phyloP scores from a whole-genome alignment of 768 basidiomycete genomes.

The Amanita phalloides region DNA sequence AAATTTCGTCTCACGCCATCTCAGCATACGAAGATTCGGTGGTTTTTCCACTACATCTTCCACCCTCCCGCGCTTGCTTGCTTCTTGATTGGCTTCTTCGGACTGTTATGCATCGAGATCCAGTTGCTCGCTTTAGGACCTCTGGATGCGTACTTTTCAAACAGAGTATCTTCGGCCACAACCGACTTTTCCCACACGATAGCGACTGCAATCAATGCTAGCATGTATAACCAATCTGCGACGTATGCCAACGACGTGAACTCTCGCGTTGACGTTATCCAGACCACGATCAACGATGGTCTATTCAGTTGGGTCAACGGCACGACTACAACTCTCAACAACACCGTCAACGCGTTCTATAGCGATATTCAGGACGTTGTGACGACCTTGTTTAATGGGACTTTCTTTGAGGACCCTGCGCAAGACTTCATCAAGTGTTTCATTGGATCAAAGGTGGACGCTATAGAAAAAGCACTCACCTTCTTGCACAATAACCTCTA shows the following conservation, averaged over 20 bases:
- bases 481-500: conserved; percentile 86
- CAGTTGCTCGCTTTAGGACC: conserved; percentile 77
- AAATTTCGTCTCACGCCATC: conserved; percentile 44
- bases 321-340: conserved; percentile 81
- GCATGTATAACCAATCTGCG: conserved; percentile 74
- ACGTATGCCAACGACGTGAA: conserved; percentile 77
- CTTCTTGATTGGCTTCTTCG: conserved; percentile 88
- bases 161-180: conserved; percentile 47
- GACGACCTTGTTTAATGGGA: conserved; percentile 70
- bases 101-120: conserved; percentile 75
- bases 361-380: conserved; percentile 73
- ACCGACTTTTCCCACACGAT: conserved; percentile 63
- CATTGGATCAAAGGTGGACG: conserved; percentile 84
- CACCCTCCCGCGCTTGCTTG: conserved; percentile 86
- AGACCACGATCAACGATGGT: conserved; percentile 73
- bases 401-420: conserved; percentile 69
- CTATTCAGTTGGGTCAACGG: conserved; percentile 93
- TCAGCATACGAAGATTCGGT: conserved; percentile 63
- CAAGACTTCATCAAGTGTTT: conserved; percentile 86
- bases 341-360: conserved; percentile 82
- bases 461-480: conserved; percentile 79
- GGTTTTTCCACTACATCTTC: conserved; percentile 88
- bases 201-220: conserved; percentile 64
- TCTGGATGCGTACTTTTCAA: conserved; percentile 56
- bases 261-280: conserved; percentile 51